Evolutionary conservation across 768 basidiomycete genomes (phyloP).

Genomic region (Tulasnella sp.): DNA sequence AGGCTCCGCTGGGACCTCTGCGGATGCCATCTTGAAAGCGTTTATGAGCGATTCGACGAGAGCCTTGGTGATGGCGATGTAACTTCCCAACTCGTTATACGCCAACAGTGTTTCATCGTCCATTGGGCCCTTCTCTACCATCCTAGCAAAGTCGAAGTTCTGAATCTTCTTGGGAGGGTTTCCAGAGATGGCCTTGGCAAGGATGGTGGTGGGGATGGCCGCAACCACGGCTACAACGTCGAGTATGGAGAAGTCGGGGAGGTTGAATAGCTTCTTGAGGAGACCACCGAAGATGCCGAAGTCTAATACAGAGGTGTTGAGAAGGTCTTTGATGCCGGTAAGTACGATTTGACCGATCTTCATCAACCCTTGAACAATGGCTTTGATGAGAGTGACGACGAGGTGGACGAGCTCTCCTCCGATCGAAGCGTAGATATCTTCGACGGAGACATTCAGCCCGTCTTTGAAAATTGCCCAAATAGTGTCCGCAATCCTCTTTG

Average conservation of each 20-base stretch:
- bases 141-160: neutral
- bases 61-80: slow-evolving; percentile 7
- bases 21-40: neutral
- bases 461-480: neutral
- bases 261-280: neutral
- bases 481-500: neutral
- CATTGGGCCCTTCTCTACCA: slow-evolving; percentile 5
- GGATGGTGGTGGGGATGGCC: slow-evolving; percentile 1
- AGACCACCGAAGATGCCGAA: slow-evolving; percentile 11
- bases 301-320: neutral
- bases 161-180: neutral
- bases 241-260: neutral
- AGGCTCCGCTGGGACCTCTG: neutral
- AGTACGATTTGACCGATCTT: neutral
- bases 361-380: neutral
- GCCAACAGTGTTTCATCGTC: neutral
- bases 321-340: neutral
- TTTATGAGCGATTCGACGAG: neutral
- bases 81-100: slow-evolving; percentile 7
- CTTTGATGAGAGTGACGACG: slow-evolving; percentile 3
- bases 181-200: slow-evolving; percentile 13
- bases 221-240: neutral
- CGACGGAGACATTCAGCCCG: neutral
- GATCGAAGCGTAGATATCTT: neutral
- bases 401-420: neutral